A percentile compares a stretch with the other conserved stretches of the same genome.
Evolutionary conservation across 345 rosid genomes (phyloP).

Genomic region (Acer saccharum): DNA sequence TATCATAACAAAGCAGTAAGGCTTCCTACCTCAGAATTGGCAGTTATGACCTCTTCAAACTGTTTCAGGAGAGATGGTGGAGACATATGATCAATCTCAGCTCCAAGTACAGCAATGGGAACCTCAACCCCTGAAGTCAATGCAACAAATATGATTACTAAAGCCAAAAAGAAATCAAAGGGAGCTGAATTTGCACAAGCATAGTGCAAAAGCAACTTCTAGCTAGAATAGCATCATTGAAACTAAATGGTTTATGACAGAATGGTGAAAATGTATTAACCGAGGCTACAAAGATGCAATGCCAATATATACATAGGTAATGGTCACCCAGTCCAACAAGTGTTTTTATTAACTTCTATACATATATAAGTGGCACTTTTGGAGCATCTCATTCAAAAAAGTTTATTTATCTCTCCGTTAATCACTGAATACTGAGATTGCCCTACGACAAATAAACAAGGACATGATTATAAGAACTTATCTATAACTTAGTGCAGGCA

Average conservation of each 20-base stretch:
- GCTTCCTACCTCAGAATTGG: conserved; percentile 46
- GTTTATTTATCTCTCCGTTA: background rate
- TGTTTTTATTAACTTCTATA: too few relatives aligned
- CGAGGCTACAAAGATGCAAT: background rate
- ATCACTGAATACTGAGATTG: background rate
- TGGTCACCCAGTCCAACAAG: background rate
- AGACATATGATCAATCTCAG: conserved; percentile 42
- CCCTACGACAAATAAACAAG: background rate
- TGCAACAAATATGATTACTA: background rate
- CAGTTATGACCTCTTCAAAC: conserved; percentile 44
- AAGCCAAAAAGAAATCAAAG: background rate
- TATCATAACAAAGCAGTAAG: background rate
- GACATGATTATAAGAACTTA: background rate
- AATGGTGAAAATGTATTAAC: background rate
- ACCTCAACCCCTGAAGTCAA: conserved; percentile 43
- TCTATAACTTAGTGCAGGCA: background rate
- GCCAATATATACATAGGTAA: background rate
- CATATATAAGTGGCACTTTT: background rate
- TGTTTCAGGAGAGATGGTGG: conserved; percentile 55
- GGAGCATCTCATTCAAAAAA: background rate
- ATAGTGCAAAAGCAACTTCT: background rate
- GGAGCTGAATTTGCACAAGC: background rate
- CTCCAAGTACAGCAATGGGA: conserved; percentile 62
- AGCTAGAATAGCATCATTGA: background rate
- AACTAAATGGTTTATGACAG: too few relatives aligned